Conservation (phyloP, 2,329 filamentous ascomycete genomes). For the Orbilia oligospora region DNA sequence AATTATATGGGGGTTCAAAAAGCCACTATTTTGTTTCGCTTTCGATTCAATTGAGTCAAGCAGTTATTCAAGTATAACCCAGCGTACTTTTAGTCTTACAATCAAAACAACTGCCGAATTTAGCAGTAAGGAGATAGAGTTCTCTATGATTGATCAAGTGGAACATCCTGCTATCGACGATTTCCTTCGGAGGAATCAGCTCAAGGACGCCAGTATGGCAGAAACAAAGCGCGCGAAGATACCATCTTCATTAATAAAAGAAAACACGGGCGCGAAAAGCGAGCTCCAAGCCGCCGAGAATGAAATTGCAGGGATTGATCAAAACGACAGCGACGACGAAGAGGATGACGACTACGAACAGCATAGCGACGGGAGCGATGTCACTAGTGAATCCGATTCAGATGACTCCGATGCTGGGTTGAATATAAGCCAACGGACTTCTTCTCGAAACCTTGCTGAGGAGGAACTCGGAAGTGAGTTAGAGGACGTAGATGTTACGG, state of each 20-base stretch:
- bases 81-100: conserved; percentile 78
- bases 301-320: conserved; percentile 47
- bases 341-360: conserved; percentile 48
- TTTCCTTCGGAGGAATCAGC: conserved; percentile 74
- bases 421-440: neutral
- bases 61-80: conserved; percentile 78
- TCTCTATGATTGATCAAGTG: conserved; percentile 79
- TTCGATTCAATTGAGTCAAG: conserved; percentile 74
- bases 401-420: conserved; percentile 26
- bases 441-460: conserved; percentile 46
- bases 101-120: conserved; percentile 70
- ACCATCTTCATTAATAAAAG: conserved; percentile 43
- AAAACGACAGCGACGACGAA: conserved; percentile 39
- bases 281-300: conserved; percentile 54
- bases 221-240: conserved; percentile 77
- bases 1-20: conserved; percentile 80
- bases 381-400: conserved; percentile 26
- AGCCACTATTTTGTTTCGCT: conserved; percentile 77
- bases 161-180: conserved; percentile 77
- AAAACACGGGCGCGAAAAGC: conserved; percentile 48
- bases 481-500: conserved; percentile 56
- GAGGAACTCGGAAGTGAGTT: conserved; percentile 55
- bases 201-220: conserved; percentile 79
- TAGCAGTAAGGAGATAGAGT: conserved; percentile 74
- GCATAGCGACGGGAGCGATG: conserved; percentile 13